Percentiles rank a stretch among this genome's conserved stretches.
phyloP scores from a whole-genome alignment of 768 basidiomycete genomes.

The Myochromella boudieri region DNA sequence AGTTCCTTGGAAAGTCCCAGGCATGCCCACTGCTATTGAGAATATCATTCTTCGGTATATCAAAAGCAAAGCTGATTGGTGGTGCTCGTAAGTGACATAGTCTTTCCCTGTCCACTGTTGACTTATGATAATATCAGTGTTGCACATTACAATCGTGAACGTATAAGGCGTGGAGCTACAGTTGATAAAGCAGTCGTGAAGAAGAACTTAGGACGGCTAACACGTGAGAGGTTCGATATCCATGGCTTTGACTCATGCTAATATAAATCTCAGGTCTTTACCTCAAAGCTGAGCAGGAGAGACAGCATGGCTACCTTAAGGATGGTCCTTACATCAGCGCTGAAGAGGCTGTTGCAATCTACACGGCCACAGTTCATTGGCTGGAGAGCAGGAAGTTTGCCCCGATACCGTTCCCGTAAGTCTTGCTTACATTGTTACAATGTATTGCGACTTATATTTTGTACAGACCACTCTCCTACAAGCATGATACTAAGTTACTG shows the following conservation, averaged over 20 bases:
- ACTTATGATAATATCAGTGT: conserved; percentile 46
- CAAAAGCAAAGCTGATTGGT: conserved; percentile 99
- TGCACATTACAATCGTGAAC: conserved; percentile 97
- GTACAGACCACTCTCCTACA: conserved; percentile 87
- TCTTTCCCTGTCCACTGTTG: not conserved
- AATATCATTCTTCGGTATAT: conserved; percentile 99
- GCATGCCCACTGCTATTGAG: conserved; percentile 99
- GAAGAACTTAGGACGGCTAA: conserved; percentile 98
- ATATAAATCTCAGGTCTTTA: conserved; percentile 63
- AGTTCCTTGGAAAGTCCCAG: conserved; percentile 99
- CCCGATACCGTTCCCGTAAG: conserved; percentile 96
- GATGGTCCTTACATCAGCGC: conserved; percentile 99
- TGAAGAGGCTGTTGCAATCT: conserved; percentile 98
- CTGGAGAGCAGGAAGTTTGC: conserved; percentile 97
- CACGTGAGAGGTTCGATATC: conserved; percentile 53
- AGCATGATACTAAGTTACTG: conserved; percentile 97
- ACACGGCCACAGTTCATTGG: conserved; percentile 99
- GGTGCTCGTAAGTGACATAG: conserved; percentile 70
- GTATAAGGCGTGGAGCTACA: conserved; percentile 94
- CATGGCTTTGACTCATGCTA: not conserved
- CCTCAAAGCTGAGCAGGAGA: conserved; percentile 97
- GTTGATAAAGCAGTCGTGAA: conserved; percentile 99
- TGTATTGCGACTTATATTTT: not conserved
- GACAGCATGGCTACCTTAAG: conserved; percentile 98
- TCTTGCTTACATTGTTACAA: conserved; percentile 4